Conservation (phyloP, 352 stramenopile genomes). For the Pythium coloratum region DNA sequence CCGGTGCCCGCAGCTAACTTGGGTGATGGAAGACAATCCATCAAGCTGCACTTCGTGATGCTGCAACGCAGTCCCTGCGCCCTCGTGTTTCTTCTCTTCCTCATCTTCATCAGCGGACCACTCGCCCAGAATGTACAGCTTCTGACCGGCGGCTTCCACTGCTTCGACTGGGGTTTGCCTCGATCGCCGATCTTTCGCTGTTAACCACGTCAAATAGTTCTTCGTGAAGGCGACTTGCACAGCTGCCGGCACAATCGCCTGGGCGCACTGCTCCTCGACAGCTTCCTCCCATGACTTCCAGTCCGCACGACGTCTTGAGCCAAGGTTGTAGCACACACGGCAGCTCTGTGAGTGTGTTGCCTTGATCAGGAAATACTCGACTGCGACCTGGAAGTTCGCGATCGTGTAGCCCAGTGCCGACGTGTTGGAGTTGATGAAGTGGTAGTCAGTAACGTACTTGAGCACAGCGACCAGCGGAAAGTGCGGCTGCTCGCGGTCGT, state of each 20-base stretch:
- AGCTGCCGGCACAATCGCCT: slow-evolving; percentile 20
- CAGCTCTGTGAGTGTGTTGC: slow-evolving; percentile 29
- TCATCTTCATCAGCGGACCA: slow-evolving; percentile 33
- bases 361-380: slow-evolving; percentile 75
- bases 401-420: slow-evolving; percentile 78
- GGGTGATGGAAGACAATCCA: slow-evolving; percentile 29
- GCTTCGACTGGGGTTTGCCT: background rate
- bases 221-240: slow-evolving; percentile 22
- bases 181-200: background rate
- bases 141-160: slow-evolving; percentile 10
- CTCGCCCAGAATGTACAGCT: slow-evolving; percentile 46
- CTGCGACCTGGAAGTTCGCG: slow-evolving; percentile 77
- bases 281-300: slow-evolving; percentile 21
- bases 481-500: slow-evolving; percentile 6
- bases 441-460: slow-evolving; percentile 74
- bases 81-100: background rate
- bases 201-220: slow-evolving; percentile 21
- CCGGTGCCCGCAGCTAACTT: slow-evolving; percentile 48
- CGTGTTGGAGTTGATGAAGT: slow-evolving; percentile 85
- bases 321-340: slow-evolving; percentile 26
- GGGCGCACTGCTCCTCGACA: slow-evolving; percentile 18
- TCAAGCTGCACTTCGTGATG: slow-evolving; percentile 5
- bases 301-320: slow-evolving; percentile 2
- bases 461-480: slow-evolving; percentile 64
- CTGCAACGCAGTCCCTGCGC: background rate